Conservation (phyloP, 495 filamentous ascomycete species). For the Aspergillus indologenus region DNA sequence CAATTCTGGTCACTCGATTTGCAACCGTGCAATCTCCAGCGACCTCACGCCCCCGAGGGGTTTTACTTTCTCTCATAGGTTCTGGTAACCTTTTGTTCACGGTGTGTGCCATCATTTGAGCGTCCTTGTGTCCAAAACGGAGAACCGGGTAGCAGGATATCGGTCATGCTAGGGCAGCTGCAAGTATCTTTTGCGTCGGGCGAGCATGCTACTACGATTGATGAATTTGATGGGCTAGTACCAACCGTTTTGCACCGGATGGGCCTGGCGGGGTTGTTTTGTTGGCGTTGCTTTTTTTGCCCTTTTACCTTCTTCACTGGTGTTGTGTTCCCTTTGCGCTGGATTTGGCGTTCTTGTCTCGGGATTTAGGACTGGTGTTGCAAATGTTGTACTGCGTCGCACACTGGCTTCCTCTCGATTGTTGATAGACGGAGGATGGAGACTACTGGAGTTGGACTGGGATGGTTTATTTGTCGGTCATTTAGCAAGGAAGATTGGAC, state of each 20-base stretch:
- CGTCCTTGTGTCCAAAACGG: neutral
- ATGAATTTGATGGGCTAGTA: constrained; percentile 13
- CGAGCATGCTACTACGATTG: constrained; percentile 15
- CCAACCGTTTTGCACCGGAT: neutral
- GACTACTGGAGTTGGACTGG: constrained; percentile 16
- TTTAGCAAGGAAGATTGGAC: constrained; percentile 1
- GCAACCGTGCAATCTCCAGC: neutral
- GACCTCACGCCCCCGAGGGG: neutral
- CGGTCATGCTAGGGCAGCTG: constrained; percentile 14
- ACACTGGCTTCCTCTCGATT: neutral
- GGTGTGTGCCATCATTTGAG: neutral
- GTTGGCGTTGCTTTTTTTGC: constrained; percentile 4
- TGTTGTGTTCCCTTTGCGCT: neutral
- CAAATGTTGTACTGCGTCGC: neutral
- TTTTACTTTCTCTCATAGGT: constrained; percentile 9
- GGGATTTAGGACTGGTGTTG: neutral
- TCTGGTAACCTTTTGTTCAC: constrained; percentile 16
- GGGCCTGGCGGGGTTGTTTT: no score
- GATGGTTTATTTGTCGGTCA: constrained; percentile 2
- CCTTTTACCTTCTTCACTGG: neutral
- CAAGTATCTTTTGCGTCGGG: neutral
- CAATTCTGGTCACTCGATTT: neutral
- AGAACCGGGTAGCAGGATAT: constrained; percentile 6
- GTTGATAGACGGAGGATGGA: constrained; percentile 12
- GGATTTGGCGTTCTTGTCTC: neutral